Evolutionary conservation across 306 rosid genomes (phyloP).

Genomic region (Vachellia pachyceras): DNA sequence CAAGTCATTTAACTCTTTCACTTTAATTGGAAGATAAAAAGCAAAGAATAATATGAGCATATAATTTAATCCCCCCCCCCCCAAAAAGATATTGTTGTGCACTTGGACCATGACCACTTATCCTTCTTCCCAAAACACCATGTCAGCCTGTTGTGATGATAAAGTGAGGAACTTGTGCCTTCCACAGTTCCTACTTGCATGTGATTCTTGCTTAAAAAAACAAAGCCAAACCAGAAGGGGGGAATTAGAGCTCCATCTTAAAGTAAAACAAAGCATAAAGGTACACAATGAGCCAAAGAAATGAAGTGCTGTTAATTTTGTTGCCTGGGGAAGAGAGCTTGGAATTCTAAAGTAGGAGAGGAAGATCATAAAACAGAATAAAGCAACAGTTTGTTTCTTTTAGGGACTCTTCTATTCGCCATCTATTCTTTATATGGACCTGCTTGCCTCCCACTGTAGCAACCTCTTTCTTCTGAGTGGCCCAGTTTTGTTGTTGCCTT

Average conservation of each 20-base stretch:
- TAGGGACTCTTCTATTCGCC: constrained; percentile 62
- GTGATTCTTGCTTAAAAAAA: constrained; percentile 48
- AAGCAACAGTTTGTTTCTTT: constrained; percentile 91
- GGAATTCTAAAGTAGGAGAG: constrained; percentile 82
- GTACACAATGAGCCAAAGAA: constrained; percentile 59
- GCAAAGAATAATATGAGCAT: constrained; percentile 43
- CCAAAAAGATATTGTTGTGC: constrained; percentile 52
- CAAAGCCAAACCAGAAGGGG: background rate
- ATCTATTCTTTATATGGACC: constrained; percentile 67
- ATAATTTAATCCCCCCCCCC: constrained; percentile 34
- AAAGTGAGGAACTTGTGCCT: constrained; percentile 75
- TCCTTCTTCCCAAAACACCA: constrained; percentile 52
- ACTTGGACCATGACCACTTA: constrained; percentile 85
- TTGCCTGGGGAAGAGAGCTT: constrained; percentile 85
- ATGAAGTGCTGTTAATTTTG: constrained; percentile 54
- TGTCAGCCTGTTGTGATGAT: constrained; percentile 55
- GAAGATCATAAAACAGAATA: constrained; percentile 79
- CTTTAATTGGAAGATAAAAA: constrained; percentile 71
- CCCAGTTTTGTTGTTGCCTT: constrained; percentile 35
- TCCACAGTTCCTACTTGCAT: constrained; percentile 73
- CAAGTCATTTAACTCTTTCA: constrained; percentile 63
- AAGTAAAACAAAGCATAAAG: constrained; percentile 73
- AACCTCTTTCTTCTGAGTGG: constrained; percentile 47
- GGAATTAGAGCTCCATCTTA: constrained; percentile 40
- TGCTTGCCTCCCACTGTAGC: constrained; percentile 50